Evolutionary conservation across 177 flowering plant genomes (phyloP), one percentile per base, ranked within the genome.

Genomic region (Vitis hybrid): DNA sequence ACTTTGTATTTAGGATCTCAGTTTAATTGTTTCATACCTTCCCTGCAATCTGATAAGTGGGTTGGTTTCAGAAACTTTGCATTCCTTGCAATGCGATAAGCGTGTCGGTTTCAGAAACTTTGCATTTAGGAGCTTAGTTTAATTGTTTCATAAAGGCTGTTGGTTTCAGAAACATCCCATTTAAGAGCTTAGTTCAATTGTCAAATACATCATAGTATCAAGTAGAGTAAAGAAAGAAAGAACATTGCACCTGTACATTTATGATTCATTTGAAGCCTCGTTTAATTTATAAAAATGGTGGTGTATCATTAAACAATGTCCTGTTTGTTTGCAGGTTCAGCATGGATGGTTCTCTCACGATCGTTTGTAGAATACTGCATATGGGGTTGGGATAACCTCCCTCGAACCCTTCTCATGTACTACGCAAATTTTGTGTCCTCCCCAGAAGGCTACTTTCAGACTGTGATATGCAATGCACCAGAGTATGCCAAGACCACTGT

Each of bases 351-450:
- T 65, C 84, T 92, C 10, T 85, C 97, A 2, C 89, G 89, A 2
- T 69, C 88, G 15, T 94, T 92, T 69, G 94, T 92, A 3, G 96
- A 93, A 49, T 92, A 80, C 76, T 69, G 75, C 59, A 76, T 93
- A 51, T 87, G 89, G 94, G 97, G 98, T 51, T 94, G 96, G 97
- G 98, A 94, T 45, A 94, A 92, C 78, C 83, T 94, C 10, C 98
- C 98, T 4, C 82, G 97, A 77, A 90, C 88, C n/a, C 83, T 94
- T 18, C 94, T 94, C 53, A 90, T 94, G 98, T 94, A 94, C 82
- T 89, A 92, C 84, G 57, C 94, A 68, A 94, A 94, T 73, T 92
- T 94, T 64, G 76, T 94, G 51, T 94, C 98, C 58, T 89, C 98
- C 10, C 98, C 98, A 1, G 98, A 93, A 77, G 89, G 91, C 66